Evolutionary conservation across 1,284 basidiomycete species (phyloP), one percentile per base, ranked within the genome.

Genomic region (Omphalotus olearius): DNA sequence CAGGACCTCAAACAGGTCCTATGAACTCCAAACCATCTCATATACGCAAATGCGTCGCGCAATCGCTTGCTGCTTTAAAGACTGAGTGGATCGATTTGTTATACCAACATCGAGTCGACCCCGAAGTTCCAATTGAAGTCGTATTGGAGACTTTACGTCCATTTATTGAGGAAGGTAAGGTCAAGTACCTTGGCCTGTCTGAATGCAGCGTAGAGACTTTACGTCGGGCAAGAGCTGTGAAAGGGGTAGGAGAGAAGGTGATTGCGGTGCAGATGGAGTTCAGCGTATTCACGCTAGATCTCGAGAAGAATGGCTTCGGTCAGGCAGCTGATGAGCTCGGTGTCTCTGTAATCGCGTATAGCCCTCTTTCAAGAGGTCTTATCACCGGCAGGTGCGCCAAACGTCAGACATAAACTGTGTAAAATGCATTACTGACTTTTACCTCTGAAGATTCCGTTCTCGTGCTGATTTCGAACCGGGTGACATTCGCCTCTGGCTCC

Each of bases 211-310:
- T 76, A 1, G 68, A 65, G 1, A 83, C 81, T 0, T 72, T 89
- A 10, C 75, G 83, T 4, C 78, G 83, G 39, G 86, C 86, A 2
- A 74, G 81, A 55, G 76, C 76, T 14, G 71, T 83, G 4, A 77
- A 81, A 56, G 79, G 79, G 1, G 80, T 88, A 55, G 64, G 79
- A 1, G 20, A 14, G 11, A 42, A 9, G 18, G 20, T 23, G 1
- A 17, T 14, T 18, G 82, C 80, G 3, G 66, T 86, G 18, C 82
- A 88, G 64, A 67, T 84, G 26, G 85, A 87, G 63, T 80, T 78
- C 57, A 82, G 78, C 2, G 81, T 83, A 0, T 85, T 83, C 68
- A 72, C 72, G 13, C 68, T 75, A 20, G 71, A 80, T 54, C 77
- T 80, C 55, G 78, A 80, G 59, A 67, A 73, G 46, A 66, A 67